Base-by-base conservation (phyloP, 2,329 filamentous ascomycete genomes). In the Atkinsonella hypoxylon region DNA sequence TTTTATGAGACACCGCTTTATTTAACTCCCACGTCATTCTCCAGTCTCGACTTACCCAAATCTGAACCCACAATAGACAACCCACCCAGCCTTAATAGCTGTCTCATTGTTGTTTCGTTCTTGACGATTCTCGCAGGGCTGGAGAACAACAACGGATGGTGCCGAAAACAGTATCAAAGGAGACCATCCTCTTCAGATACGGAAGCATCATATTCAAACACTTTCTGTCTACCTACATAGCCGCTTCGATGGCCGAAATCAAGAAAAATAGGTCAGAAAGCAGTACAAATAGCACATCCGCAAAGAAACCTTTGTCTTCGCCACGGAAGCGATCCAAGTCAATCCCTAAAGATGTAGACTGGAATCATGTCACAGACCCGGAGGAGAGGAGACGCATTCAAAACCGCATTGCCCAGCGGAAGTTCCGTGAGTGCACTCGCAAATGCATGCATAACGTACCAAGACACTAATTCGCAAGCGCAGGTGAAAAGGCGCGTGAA, bases 341-440 rank as follows among this genome's bases (percentile, higher is more conserved):
- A 5, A 68, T 59, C 32, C 46, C 64, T 20, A 76, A 74, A 55
- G 69, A 69, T 2, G 75, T 85, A 55, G 79, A 87, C 67, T 89
- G 85, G 85, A 73, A 77, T 30, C 76, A 82, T 0, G 75, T 89
- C 42, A 78, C 77, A 7, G 83, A 89, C 57, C 82, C 83, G 0
- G 81, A 81, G 53, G 82, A 87, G 67, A 75, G 85, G 61, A 74
- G 85, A 55, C 81, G 83, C 53, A 84, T 89, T 47, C 85, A 89
- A 63, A 89, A 89, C 62, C 78, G 83, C 49, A 77, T 88, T 54
- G 85, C 85, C 2, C 85, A 89, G 60, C 75, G 85, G 57, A 87
- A 87, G 59, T 89, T 87, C 58, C 76, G 85, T 89, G 75, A 61
- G 82, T 12, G 11, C 22, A 22, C 17, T 20, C 15, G 11, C 4